Percentiles rank a stretch among this genome's conserved stretches.
Evolutionary conservation across 139 green algal species (phyloP).

Genomic region (Tetradesmus lagerheimii): DNA sequence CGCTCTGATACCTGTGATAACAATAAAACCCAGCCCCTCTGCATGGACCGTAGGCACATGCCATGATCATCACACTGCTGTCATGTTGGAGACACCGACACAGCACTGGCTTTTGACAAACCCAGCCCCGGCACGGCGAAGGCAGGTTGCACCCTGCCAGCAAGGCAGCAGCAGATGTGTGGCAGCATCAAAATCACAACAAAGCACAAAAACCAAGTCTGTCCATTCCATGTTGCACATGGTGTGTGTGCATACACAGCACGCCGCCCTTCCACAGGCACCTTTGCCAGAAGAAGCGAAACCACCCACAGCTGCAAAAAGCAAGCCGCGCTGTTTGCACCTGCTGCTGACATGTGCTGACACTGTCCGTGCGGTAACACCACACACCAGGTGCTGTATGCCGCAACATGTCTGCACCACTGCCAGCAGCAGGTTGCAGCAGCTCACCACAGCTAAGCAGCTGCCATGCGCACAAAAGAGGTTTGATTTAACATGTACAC

Average conservation of each 20-base stretch:
- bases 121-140: background rate
- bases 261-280: background rate
- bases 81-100: too few species aligned
- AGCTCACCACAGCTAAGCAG: background rate
- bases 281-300: background rate
- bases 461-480: background rate
- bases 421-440: background rate
- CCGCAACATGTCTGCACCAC: background rate
- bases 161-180: background rate
- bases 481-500: background rate
- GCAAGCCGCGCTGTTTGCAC: background rate
- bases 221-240: background rate
- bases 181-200: background rate
- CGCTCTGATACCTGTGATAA: background rate
- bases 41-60: too few species aligned
- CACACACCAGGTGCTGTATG: background rate
- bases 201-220: background rate
- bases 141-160: background rate
- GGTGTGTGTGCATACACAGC: background rate
- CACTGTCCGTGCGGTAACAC: background rate
- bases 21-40: background rate
- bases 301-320: background rate
- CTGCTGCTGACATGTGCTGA: background rate
- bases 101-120: too few species aligned
- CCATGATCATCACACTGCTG: too few species aligned